These are phyloP conservation scores for Cercospora sojina DNA, from an alignment of 2,329 filamentous ascomycete species.

Conservation along the genomic window DNA sequence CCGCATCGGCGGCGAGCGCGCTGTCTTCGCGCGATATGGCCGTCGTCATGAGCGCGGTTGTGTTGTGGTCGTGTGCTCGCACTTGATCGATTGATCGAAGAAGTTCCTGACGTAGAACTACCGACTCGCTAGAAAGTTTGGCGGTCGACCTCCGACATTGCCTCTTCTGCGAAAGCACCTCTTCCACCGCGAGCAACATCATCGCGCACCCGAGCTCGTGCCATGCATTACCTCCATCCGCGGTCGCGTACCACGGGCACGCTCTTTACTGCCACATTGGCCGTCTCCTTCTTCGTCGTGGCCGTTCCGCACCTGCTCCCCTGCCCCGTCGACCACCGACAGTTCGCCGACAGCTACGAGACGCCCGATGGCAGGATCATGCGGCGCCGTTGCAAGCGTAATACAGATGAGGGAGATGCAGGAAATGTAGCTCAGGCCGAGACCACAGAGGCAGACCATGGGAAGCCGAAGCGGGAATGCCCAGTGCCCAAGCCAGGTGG, in stretches of 20 bases:
- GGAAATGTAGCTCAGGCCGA: not conserved
- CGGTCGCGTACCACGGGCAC: constrained; percentile 90
- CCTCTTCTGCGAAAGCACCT: not conserved
- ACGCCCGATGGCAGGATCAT: constrained; percentile 36
- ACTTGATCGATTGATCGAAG: not conserved
- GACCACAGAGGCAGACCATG: constrained; percentile 9
- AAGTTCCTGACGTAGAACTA: not conserved
- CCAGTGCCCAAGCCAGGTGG: constrained; percentile 89
- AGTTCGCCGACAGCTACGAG: constrained; percentile 65
- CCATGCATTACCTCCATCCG: constrained; percentile 69
- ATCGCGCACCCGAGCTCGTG: not conserved
- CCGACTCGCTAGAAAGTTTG: not conserved
- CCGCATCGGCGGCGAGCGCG: constrained; percentile 33
- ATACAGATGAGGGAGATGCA: constrained; percentile 15
- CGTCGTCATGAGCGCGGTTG: constrained; percentile 7
- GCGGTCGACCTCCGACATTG: not conserved
- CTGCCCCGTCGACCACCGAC: constrained; percentile 75
- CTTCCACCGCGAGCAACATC: not conserved
- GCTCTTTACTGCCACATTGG: constrained; percentile 89
- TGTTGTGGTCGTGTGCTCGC: not conserved
- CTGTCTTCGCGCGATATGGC: constrained; percentile 27
- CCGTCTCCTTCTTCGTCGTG: constrained; percentile 88
- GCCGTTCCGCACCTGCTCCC: constrained; percentile 85
- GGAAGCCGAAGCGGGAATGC: constrained; percentile 65
- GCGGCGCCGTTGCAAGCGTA: constrained; percentile 44